Evolutionary conservation across 2,329 filamentous ascomycete genomes (phyloP), one percentile per base, ranked within the genome.

Genomic region (Colletotrichum sansevieriae): DNA sequence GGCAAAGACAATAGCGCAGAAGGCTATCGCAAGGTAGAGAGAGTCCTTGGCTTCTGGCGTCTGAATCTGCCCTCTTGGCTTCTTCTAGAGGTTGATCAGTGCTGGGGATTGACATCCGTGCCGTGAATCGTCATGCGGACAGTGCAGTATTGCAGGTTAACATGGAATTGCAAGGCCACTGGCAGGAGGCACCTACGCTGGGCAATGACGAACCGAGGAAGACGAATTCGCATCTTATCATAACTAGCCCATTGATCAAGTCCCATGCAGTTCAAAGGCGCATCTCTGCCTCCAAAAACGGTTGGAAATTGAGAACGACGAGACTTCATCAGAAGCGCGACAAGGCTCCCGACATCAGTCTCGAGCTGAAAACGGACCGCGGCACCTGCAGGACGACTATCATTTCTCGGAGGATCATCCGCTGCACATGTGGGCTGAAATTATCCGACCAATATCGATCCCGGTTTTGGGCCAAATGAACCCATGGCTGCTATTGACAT

Each of bases 391-490:
- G 29, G 44, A 39, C 39, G 59, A 41, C 57, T 44, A 5, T 58
- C 46, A 43, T 41, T 33, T 63, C 29, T 56, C 51, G 60, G 60
- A 63, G 29, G 51, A 54, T 68, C 37, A 29, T 58, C 65, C 60
- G 52, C 44, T 58, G 65, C 65, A 58, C 52, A 18, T 20, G 22
- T 59, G 60, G 43, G 37, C 46, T 41, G 44, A 58, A 41, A 64
- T 54, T 68, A 59, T 54, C 59, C 65, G 60, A 65, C 41, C 20
- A 68, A 64, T 55, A 33, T 64, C 61, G 47, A 65, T 58, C 61
- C 65, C 46, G 44, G 44, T 39, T 29, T 29, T 46, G 41, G 20
- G 25, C 55, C 25, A 62, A 54, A 55, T 55, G 29, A 55, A 29
- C 41, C 33, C 41, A 18, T 18, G n/a, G 35, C 3, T n/a, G n/a